These are phyloP conservation scores for Nemophila menziesii DNA, from an alignment of 257 asterid species.

Conservation along the genomic window DNA sequence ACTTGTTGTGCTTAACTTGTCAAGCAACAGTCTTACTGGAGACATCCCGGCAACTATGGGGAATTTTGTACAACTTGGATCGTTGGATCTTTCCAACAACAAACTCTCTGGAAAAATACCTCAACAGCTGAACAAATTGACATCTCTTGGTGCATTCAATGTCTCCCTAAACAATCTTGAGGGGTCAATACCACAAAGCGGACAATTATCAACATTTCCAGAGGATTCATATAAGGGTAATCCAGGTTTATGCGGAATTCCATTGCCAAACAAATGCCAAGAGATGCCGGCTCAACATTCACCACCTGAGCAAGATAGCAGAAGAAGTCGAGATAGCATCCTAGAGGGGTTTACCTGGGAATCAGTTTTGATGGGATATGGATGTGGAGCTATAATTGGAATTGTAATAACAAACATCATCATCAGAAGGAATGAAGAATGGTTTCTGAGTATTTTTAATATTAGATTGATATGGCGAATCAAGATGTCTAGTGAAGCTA, in stretches of 20 bases:
- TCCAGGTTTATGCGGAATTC: not conserved
- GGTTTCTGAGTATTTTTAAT: too few species aligned
- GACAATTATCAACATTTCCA: slow-evolving; percentile 7
- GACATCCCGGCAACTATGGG: not conserved
- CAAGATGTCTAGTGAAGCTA: too few species aligned
- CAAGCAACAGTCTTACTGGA: slow-evolving; percentile 3
- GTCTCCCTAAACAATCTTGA: slow-evolving; percentile 6
- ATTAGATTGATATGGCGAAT: too few species aligned
- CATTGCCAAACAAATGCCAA: not conserved
- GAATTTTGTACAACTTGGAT: not conserved
- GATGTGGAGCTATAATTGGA: slow-evolving; percentile 5
- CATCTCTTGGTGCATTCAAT: not conserved
- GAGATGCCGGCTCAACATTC: not conserved
- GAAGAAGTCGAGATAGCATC: not conserved
- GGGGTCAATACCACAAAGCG: slow-evolving; percentile 5
- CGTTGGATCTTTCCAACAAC: slow-evolving; percentile 4
- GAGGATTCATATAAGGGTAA: slow-evolving; percentile 6
- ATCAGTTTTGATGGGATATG: slow-evolving; percentile 1
- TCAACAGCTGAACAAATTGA: not conserved
- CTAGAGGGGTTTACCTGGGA: slow-evolving; percentile 3
- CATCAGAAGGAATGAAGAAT: too few species aligned
- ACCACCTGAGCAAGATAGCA: too few species aligned
- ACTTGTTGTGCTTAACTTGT: slow-evolving; percentile 4
- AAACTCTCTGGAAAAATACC: slow-evolving; percentile 2
- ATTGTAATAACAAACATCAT: not conserved